Evolutionary conservation across 208 protist species (phyloP), one percentile per base, ranked within the genome.

Genomic region (Acanthamoeba triangularis): DNA sequence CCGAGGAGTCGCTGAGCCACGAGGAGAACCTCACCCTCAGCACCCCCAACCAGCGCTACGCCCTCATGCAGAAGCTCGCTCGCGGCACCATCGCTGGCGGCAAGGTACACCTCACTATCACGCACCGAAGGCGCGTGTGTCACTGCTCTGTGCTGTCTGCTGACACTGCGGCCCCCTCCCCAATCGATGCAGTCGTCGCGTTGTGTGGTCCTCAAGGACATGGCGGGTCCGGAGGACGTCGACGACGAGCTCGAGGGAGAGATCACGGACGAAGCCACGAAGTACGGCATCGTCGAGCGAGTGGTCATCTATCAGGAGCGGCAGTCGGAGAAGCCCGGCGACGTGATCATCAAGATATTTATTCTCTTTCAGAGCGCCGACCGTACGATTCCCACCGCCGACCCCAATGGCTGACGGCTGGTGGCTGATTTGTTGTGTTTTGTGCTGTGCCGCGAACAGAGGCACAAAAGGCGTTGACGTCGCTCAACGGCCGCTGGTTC

Each of bases 261-360:
- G 54, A 76, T 95, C 52, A 76, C 47, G 18, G 78, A 85, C 44
- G 93, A 95, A 35, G 37, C 47, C 93, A 49, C 52, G 52, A 84
- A 88, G 30, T 95, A 88, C 30, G 93, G 93, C 8, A 35, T 90
- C 14, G 93, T 95, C 28, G 93, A 95, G 35, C 35, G 56, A 3
- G 93, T 95, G 33, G 93, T 95, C 41, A 95, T 95, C 52, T 95
- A 90, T 30, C 52, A 95, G 74, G 72, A 85, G 56, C 25, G 65
- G n/a, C 63, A 80, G 65, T 94, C 90, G 90, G 59, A 74, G 18
- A 74, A 80, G 67, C 37, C 30, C 7, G 65, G 90, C 37, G 63
- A 94, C 20, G 90, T 85, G 16, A 49, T 94, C 67, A 52, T 95
- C 74, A 95, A 95, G 67, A 95, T 95, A 69, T 88, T 95, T 56